Evolutionary conservation across 2,329 filamentous ascomycete genomes (phyloP).

Genomic region (Torrubiella hemipterigena): DNA sequence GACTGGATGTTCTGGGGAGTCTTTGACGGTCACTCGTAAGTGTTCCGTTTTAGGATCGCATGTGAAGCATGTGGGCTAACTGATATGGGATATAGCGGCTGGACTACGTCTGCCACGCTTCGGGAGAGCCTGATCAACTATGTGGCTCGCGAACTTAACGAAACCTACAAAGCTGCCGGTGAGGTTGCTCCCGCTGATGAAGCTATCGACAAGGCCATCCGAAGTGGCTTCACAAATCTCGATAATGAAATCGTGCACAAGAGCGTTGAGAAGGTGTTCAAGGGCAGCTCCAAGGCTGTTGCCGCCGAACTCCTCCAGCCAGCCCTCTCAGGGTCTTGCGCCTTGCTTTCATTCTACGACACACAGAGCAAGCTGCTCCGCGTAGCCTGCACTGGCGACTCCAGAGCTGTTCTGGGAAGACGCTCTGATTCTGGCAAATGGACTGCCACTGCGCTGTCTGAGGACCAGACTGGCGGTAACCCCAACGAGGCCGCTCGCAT

Average conservation of each 20-base stretch:
- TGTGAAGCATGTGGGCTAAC: not conserved
- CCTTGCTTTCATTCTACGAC: constrained; percentile 92
- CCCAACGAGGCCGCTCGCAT: constrained; percentile 73
- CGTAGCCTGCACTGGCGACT: constrained; percentile 94
- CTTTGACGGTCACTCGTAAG: constrained; percentile 90
- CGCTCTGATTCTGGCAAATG: constrained; percentile 72
- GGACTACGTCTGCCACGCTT: constrained; percentile 95
- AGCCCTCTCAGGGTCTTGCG: constrained; percentile 92
- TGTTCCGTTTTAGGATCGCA: constrained; percentile 11
- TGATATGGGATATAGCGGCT: constrained; percentile 48
- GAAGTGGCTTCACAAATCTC: constrained; percentile 75
- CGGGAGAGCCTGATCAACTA: constrained; percentile 86
- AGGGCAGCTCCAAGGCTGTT: constrained; percentile 77
- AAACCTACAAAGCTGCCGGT: constrained; percentile 67
- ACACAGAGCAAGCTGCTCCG: constrained; percentile 73
- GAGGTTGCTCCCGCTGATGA: constrained; percentile 59
- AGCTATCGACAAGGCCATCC: constrained; percentile 82
- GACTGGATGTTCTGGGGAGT: constrained; percentile 99
- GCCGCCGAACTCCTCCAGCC: constrained; percentile 87
- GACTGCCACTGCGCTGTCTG: constrained; percentile 79
- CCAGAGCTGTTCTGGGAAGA: constrained; percentile 83
- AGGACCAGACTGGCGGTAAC: constrained; percentile 88
- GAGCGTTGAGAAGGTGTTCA: constrained; percentile 82
- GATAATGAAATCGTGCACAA: constrained; percentile 93
- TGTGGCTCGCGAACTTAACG: constrained; percentile 85